phyloP scores from a whole-genome alignment of 1,284 basidiomycete genomes.

The Papiliotrema nemorosa region DNA sequence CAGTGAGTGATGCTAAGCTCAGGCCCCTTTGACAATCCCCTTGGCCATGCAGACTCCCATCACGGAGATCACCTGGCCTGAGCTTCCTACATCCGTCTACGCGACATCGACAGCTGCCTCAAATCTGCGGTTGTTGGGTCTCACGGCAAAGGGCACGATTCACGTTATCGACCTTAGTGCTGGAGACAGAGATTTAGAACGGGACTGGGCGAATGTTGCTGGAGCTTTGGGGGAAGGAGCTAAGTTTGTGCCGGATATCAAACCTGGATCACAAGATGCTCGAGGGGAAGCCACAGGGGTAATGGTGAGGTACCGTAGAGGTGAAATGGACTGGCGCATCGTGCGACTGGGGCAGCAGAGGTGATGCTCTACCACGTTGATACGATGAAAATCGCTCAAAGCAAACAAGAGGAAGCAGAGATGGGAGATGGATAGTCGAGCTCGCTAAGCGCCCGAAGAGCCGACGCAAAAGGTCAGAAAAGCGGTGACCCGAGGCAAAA shows the following conservation, averaged over 20 bases:
- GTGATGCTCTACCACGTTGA: too few species aligned
- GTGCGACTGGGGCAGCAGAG: too few species aligned
- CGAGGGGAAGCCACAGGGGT: not conserved
- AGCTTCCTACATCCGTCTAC: not conserved
- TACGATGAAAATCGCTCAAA: too few species aligned
- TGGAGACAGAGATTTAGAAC: not conserved
- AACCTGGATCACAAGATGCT: not conserved
- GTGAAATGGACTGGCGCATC: not conserved
- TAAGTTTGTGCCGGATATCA: not conserved
- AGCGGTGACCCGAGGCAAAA: too few species aligned
- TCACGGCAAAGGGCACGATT: not conserved
- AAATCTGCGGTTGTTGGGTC: not conserved
- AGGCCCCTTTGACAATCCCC: conserved; percentile 3
- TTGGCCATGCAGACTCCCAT: not conserved
- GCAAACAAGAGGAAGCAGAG: too few species aligned
- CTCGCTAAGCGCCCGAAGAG: too few species aligned
- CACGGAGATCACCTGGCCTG: conserved; percentile 4
- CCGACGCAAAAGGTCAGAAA: too few species aligned
- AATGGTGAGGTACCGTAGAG: not conserved
- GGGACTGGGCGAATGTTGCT: not conserved
- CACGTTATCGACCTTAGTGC: conserved; percentile 1
- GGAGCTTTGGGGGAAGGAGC: not conserved
- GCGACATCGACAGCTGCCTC: not conserved
- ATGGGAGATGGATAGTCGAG: too few species aligned
- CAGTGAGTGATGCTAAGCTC: not conserved